Evolutionary conservation across 768 basidiomycete genomes (phyloP), one percentile per base, ranked within the genome.

Genomic region (Thelephora ganbajun): DNA sequence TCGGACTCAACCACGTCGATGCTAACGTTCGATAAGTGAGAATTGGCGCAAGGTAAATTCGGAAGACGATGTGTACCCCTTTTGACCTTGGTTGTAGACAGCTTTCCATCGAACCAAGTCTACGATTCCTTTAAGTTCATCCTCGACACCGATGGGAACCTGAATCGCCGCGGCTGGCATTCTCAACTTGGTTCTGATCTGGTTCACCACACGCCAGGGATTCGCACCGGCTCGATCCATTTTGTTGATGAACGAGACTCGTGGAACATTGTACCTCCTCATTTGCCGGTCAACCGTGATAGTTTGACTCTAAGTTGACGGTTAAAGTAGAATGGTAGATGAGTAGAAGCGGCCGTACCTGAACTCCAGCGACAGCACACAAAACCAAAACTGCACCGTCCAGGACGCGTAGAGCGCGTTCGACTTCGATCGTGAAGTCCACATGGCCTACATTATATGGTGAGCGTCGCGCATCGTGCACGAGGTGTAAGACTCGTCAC

Each of bases 221-320:
- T 97, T 97, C 18, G 96, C 90, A 45, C 96, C 96, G 49, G 94
- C 92, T 57, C 91, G 77, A 59, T 98, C 94, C 94, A 98, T 97
- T 67, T 98, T 98, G 67, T 98, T 98, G 59, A 98, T 79, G 63
- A 96, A 98, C 0, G 91, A 96, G 50, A 99, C 76, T 39, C 96
- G 76, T 49, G 96, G 96, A 49, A 99, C 89, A 57, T 83, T 83
- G 61, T 99, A 99, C 33, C 96, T 79, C 51, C 88, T 76, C 96
- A 99, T 99, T 71, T 99, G 96, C 50, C 96, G 74, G 67, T 99
- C 96, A 34, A 99, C 96, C 11, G 96, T 99, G 18, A 91, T 98
- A 2, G 96, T 99, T 76, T 99, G 96, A 66, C 86, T 90, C 80
- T 93, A 66, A 39, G 20, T 5, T n/a, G 33, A 18, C 50, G 34